phyloP scores from a whole-genome alignment of 805 yeast genomes.

The Starmerella stigmatis region DNA sequence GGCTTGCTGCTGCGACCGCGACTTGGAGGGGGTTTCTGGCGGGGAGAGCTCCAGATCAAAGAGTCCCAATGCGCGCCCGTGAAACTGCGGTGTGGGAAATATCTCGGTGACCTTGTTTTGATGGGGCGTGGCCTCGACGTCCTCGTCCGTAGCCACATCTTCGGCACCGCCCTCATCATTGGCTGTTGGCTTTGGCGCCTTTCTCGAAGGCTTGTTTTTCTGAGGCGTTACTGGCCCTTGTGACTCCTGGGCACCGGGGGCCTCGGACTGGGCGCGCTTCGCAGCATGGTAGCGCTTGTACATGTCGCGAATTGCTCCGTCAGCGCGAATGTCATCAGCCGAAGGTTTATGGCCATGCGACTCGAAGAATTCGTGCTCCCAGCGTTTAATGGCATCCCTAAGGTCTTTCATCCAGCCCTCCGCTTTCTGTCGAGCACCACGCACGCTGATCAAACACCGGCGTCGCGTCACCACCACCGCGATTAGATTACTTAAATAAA shows the following conservation, averaged over 20 bases:
- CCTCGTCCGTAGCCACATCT: slow-evolving; percentile 1
- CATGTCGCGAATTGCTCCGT: slow-evolving; percentile 9
- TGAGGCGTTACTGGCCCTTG: slow-evolving; percentile 3
- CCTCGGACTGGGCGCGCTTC: slow-evolving; percentile 1
- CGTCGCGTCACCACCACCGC: no score
- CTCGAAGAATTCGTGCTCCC: slow-evolving; percentile 20
- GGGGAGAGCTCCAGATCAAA: slow-evolving; percentile 19
- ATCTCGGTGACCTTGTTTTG: slow-evolving; percentile 12
- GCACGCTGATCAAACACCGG: no score
- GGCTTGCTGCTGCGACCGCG: neutral
- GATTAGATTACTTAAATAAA: no score
- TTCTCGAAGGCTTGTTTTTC: neutral
- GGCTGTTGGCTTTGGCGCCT: neutral
- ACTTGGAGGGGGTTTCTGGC: slow-evolving; percentile 16
- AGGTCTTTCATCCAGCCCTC: slow-evolving; percentile 4
- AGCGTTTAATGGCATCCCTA: slow-evolving; percentile 15
- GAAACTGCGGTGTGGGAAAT: slow-evolving; percentile 22
- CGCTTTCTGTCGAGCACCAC: neutral
- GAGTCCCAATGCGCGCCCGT: slow-evolving; percentile 19
- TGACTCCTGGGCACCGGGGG: no score
- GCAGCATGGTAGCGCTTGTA: slow-evolving; percentile 16
- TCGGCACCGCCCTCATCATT: neutral
- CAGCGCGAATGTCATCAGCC: slow-evolving; percentile 16
- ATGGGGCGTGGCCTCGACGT: slow-evolving; percentile 14
- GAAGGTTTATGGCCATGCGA: slow-evolving; percentile 18